Conservation (phyloP, 179 eudicot genomes). For the Heliamphora ciliata region DNA sequence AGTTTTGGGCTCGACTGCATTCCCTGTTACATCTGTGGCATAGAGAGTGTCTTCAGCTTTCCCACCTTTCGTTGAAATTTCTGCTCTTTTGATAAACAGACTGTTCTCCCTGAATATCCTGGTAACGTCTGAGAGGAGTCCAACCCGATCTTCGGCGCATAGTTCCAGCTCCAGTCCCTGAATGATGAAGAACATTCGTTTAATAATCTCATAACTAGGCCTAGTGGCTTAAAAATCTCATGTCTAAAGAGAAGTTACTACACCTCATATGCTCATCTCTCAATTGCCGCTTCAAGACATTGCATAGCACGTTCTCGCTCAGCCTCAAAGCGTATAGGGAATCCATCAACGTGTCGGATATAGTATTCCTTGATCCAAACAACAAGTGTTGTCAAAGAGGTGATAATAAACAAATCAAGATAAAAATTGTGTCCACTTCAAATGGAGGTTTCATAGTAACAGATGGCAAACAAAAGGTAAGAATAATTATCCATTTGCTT, state of each 20-base stretch:
- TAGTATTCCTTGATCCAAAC: conserved; percentile 58
- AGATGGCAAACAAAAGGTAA: background rate
- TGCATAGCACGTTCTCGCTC: conserved; percentile 69
- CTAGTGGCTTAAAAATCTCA: background rate
- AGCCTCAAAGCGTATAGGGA: conserved; percentile 65
- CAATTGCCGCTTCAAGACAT: conserved; percentile 88
- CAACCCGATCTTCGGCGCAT: conserved; percentile 61
- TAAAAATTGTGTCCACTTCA: background rate
- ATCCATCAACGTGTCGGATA: conserved; percentile 80
- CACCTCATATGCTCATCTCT: conserved; percentile 73
- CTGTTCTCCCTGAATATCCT: conserved; percentile 74
- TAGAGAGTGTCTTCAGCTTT: conserved; percentile 65
- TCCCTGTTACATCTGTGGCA: conserved; percentile 65
- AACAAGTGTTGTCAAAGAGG: background rate
- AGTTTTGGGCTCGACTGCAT: conserved; percentile 49
- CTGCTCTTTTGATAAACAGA: conserved; percentile 59
- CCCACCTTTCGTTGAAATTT: conserved; percentile 56
- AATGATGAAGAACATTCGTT: background rate
- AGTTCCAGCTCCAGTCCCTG: conserved; percentile 78
- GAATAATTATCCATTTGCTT: background rate
- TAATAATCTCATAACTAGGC: background rate
- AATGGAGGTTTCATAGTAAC: background rate
- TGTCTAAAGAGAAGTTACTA: background rate
- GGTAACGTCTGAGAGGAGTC: conserved; percentile 75
- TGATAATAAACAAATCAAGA: background rate